phyloP scores from a whole-genome alignment of 108 stramenopile genomes.

The Pseudonitzschia multiseries region DNA sequence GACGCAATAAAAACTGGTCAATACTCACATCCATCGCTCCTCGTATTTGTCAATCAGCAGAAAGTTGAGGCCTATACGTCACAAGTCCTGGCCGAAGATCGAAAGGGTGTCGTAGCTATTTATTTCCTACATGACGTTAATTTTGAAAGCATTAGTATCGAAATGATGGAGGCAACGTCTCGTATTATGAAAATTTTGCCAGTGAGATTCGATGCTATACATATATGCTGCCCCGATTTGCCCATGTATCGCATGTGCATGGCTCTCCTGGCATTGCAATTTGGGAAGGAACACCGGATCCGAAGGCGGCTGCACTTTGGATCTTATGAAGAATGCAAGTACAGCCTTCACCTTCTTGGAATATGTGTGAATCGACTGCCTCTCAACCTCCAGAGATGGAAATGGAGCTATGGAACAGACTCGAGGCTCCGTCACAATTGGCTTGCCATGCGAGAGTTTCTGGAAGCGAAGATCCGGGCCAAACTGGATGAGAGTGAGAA shows the following conservation, averaged over 20 bases:
- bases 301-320: constrained; percentile 16
- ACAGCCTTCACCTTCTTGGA: constrained; percentile 25
- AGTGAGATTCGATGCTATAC: not conserved
- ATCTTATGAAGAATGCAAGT: constrained; percentile 23
- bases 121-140: not conserved
- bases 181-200: not conserved
- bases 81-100: not conserved
- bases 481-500: not conserved
- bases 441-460: not conserved
- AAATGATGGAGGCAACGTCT: not conserved
- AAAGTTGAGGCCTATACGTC: too few relatives aligned
- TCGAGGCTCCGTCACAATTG: not conserved
- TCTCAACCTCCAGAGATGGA: not conserved
- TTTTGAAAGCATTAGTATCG: not conserved
- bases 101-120: not conserved
- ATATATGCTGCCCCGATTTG: not conserved
- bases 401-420: not conserved
- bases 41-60: too few relatives aligned
- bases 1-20: not conserved
- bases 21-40: not conserved
- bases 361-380: constrained; percentile 21
- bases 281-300: constrained; percentile 3
- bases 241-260: not conserved
- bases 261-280: not conserved
- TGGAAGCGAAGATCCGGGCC: not conserved